Base-by-base conservation (phyloP, 139 green algal species). In the Bryopsis sp. region DNA sequence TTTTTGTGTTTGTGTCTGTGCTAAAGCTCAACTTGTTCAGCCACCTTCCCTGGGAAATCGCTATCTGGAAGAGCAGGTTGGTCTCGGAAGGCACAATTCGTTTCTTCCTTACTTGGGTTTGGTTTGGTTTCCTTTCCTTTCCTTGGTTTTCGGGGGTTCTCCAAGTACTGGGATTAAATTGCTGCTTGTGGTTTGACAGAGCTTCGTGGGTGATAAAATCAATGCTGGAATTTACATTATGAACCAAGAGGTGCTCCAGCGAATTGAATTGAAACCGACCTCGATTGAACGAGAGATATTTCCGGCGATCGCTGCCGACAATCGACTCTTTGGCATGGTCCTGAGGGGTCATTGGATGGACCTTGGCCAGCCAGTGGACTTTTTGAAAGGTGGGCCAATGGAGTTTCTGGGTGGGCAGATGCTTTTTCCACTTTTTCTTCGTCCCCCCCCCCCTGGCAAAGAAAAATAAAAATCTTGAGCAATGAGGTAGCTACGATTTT, bases 331-430 rank as follows among this genome's bases (percentile, higher is more conserved):
- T 65, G 78, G 82, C 2, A 89, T 92, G 72, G 74, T 75, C 19
- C 78, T 95, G 24, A 71, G 78, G 4, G 88, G 88, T 2, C 94
- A 93, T 76, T 95, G 88, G 88, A 95, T 95, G 88, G 88, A 95
- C 68, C 76, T 95, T 28, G 88, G 88, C 11, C 88, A 95, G 74
- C 88, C 88, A 28, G 83, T 85, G 71, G 86, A 92, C 66, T 92
- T 86, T 67, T 81, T 91, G 46, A 85, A 74, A 58, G 80, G 78
- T 80, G 43, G 3, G 54, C n/a, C n/a, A n/a, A n/a, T n/a, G n/a
- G n/a, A 24, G 43, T 31, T 2, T 43, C 58, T 38, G 19, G 47
- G 47, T 22, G 47, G 47, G 47, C 24, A 57, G 47, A 24, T 22
- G 47, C 24, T 57, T n/a, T n/a, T n/a, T n/a, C n/a, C n/a, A n/a